phyloP scores from a whole-genome alignment of 176 grass and related monocot species.

The Phoenix dactylifera region DNA sequence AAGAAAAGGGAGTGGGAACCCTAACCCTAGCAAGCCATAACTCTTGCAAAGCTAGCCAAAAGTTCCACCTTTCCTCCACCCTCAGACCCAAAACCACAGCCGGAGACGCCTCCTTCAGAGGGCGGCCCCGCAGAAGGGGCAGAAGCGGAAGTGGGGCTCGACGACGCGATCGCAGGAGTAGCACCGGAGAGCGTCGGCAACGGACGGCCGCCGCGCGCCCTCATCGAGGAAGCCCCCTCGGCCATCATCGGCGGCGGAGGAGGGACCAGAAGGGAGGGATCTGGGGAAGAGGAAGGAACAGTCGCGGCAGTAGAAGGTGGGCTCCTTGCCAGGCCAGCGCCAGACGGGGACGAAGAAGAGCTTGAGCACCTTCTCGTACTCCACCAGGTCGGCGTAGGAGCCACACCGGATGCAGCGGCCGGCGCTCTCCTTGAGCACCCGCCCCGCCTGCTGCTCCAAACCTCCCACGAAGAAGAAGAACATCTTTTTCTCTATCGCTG shows the following conservation, averaged over 20 bases:
- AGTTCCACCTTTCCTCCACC: no score
- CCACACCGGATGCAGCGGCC: conserved; percentile 77
- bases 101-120: conserved; percentile 31
- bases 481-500: conserved; percentile 33
- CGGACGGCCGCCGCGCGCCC: background rate
- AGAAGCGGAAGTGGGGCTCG: conserved; percentile 78
- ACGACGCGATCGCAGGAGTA: conserved; percentile 54
- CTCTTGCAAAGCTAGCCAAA: no score
- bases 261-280: conserved; percentile 20
- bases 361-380: conserved; percentile 75
- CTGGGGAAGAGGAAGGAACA: conserved; percentile 66
- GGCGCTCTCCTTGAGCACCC: conserved; percentile 58
- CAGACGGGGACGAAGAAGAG: conserved; percentile 78
- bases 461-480: conserved; percentile 90
- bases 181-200: conserved; percentile 25
- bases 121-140: conserved; percentile 79
- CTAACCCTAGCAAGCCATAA: no score
- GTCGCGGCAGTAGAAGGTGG: conserved; percentile 61
- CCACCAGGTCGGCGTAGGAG: conserved; percentile 60
- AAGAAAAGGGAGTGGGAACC: no score
- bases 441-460: conserved; percentile 47
- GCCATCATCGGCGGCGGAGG: background rate
- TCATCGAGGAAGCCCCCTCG: background rate
- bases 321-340: conserved; percentile 59
- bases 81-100: background rate